These are phyloP conservation scores for Mycena latifolia DNA, from an alignment of 768 basidiomycete genomes.

Conservation along the genomic window DNA sequence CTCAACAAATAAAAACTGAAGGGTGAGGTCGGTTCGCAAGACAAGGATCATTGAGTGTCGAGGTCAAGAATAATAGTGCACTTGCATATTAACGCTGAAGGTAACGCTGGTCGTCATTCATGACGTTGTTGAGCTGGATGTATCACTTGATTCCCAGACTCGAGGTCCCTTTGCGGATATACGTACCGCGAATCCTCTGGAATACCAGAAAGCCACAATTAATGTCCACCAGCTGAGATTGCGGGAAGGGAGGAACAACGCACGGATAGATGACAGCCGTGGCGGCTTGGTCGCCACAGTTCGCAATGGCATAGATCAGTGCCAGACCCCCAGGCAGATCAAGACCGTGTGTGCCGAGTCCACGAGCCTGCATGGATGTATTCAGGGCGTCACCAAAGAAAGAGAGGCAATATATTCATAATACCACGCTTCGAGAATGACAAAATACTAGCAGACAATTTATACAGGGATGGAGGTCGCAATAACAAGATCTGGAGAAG, in stretches of 20 bases:
- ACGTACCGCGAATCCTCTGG: conserved; percentile 1
- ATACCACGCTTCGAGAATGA: conserved; percentile 7
- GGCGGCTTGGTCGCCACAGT: conserved; percentile 1
- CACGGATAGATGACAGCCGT: conserved; percentile 3
- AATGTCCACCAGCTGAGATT: not conserved
- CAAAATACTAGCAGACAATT: conserved; percentile 22
- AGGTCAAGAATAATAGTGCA: not conserved
- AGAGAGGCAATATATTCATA: conserved; percentile 6
- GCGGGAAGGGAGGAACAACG: not conserved
- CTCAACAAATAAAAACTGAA: conserved; percentile 12
- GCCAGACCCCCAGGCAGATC: conserved; percentile 1
- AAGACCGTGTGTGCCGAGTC: conserved; percentile 7
- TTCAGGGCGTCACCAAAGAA: not conserved
- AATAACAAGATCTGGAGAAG: conserved; percentile 16
- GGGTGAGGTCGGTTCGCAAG: not conserved
- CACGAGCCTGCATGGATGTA: not conserved
- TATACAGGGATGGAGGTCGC: conserved; percentile 16
- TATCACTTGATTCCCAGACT: not conserved
- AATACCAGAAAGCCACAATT: conserved; percentile 1
- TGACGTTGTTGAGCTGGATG: conserved; percentile 1
- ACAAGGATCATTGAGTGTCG: not conserved
- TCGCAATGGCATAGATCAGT: not conserved
- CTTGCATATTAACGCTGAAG: conserved; percentile 1
- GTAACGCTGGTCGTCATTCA: too few species aligned
- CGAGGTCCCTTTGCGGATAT: not conserved